These are phyloP conservation scores for Clavispora carvajalis DNA, from an alignment of 805 yeast species.

Conservation along the genomic window DNA sequence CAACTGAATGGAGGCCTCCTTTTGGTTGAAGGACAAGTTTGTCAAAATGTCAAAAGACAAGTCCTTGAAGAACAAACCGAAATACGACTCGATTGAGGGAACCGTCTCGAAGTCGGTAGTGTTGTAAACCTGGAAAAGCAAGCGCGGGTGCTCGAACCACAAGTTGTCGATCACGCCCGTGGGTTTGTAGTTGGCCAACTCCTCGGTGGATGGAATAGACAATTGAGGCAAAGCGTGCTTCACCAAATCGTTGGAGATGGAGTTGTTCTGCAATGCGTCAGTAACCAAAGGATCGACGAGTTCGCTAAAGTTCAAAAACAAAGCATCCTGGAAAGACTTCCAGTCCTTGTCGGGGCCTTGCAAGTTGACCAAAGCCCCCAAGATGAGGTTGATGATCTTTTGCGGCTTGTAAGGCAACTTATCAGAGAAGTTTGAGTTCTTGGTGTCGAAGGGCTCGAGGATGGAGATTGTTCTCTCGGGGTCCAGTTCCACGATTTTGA, in stretches of 20 bases:
- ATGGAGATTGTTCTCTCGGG: conserved; percentile 13
- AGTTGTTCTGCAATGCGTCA: conserved; percentile 29
- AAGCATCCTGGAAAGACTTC: conserved; percentile 23
- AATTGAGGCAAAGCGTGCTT: conserved; percentile 38
- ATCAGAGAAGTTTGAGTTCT: conserved; percentile 21
- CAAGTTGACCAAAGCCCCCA: conserved; percentile 42
- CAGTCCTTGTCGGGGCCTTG: conserved; percentile 37
- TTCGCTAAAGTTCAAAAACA: conserved; percentile 31
- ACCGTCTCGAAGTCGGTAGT: conserved; percentile 55
- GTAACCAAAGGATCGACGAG: conserved; percentile 28
- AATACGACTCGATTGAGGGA: conserved; percentile 33
- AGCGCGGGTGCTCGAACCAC: conserved; percentile 59
- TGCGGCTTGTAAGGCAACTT: conserved; percentile 47
- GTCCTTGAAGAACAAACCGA: conserved; percentile 63
- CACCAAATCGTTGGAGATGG: conserved; percentile 35
- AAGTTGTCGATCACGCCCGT: conserved; percentile 47
- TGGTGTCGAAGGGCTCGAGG: conserved; percentile 36
- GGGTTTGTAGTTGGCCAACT: conserved; percentile 18
- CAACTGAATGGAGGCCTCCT: conserved; percentile 79
- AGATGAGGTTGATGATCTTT: conserved; percentile 43
- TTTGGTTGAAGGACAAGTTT: conserved; percentile 82
- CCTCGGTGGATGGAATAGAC: conserved; percentile 24
- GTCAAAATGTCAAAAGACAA: conserved; percentile 68
- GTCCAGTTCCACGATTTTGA: conserved; percentile 23
- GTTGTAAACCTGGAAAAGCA: conserved; percentile 56